phyloP scores from a whole-genome alignment of 2,329 filamentous ascomycete genomes.

The Diaporthe amygdali region DNA sequence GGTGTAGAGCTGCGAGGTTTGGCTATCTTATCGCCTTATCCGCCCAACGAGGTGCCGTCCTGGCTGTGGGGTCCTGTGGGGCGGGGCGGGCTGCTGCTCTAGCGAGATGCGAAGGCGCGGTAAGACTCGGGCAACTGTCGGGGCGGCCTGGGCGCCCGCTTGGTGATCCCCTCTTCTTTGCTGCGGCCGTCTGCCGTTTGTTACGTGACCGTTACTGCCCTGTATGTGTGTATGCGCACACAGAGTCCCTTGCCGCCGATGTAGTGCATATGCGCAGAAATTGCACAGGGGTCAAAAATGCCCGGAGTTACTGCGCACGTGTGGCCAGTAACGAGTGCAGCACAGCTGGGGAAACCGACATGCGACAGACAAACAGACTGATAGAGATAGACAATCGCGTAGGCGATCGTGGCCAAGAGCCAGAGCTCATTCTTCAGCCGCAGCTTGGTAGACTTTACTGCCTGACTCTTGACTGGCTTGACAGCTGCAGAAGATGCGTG shows the following conservation, averaged over 20 bases:
- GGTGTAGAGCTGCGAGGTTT: constrained; percentile 5
- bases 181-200: constrained; percentile 11
- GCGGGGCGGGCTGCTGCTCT: not conserved
- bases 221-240: not conserved
- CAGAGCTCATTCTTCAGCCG: not conserved
- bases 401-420: not conserved
- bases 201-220: constrained; percentile 6
- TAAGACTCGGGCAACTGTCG: not conserved
- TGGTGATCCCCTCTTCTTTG: constrained; percentile 17
- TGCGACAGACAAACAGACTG: no score
- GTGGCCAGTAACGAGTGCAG: no score
- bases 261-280: not conserved
- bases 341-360: no score
- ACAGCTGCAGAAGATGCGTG: not conserved
- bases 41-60: not conserved
- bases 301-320: not conserved
- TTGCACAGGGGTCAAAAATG: not conserved
- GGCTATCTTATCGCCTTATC: constrained; percentile 11
- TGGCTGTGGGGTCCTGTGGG: constrained; percentile 8
- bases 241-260: not conserved
- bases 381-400: no score
- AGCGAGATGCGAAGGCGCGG: not conserved
- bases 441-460: not conserved
- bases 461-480: not conserved
- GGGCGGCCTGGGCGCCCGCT: constrained; percentile 4